Evolutionary conservation across 2,329 filamentous ascomycete species (phyloP).

Genomic region (Pseudogymnoascus verrucosus): DNA sequence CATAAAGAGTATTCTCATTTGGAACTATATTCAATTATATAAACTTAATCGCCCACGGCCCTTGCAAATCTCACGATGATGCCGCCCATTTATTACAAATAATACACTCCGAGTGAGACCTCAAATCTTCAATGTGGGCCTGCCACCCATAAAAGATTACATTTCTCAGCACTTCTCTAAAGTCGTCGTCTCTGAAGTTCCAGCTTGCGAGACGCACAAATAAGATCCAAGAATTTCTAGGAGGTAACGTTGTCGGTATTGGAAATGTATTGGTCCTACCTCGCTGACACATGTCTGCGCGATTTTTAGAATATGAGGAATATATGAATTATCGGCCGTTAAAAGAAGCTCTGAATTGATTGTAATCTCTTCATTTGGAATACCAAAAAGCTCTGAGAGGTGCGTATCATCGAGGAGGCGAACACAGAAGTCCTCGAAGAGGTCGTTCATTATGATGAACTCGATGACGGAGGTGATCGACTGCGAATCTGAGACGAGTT

Average conservation of each 20-base stretch:
- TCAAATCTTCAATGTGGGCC: constrained; percentile 13
- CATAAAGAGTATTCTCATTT: no score
- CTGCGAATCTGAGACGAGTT: constrained; percentile 14
- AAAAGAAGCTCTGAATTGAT: background rate
- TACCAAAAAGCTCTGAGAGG: background rate
- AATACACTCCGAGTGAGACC: constrained; percentile 13
- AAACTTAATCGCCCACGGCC: no score
- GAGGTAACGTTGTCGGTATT: background rate
- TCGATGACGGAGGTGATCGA: constrained; percentile 19
- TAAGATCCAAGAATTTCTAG: background rate
- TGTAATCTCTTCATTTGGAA: background rate
- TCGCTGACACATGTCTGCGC: background rate
- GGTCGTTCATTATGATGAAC: constrained; percentile 18
- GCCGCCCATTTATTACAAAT: no score
- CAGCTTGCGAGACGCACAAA: background rate
- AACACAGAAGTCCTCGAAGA: constrained; percentile 23
- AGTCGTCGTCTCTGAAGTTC: background rate
- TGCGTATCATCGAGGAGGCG: constrained; percentile 9
- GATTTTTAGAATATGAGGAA: background rate
- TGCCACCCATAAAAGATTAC: constrained; percentile 36
- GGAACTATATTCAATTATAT: no score
- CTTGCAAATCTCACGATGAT: no score
- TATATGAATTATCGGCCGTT: background rate
- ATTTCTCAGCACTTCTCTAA: background rate
- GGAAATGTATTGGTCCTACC: background rate